Base-by-base conservation (phyloP, 768 basidiomycete species). In the Pisolithus orientalis region DNA sequence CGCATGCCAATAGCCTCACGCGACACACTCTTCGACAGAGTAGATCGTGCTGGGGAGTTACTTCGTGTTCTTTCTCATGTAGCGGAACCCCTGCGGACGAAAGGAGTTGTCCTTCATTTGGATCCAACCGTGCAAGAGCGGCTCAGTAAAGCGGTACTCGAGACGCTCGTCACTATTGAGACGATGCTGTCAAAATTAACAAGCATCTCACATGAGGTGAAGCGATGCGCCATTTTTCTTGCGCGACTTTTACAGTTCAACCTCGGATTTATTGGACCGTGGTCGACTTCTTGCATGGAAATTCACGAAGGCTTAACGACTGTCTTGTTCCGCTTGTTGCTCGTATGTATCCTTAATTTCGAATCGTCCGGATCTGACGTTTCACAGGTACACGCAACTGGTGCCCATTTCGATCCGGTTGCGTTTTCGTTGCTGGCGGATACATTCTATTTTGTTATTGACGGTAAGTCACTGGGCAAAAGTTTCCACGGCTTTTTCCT, bases 221-320 rank as follows among this genome's bases (percentile, higher is more conserved):
- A 75, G 1, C 71, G 78, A 42, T 69, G 71, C 11, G 66, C 80
- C 28, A 71, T 85, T 21, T 75, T 89, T 32, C 65, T 89, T 28
- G 76, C 80, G 2, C 81, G 88, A 2, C 68, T 90, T 14, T 58
- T 90, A 24, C 88, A 91, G 59, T 90, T 90, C 54, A 76, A 81
- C 61, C 71, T 90, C 7, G 82, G 85, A 24, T 85, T 89, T 59
- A 75, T 75, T 16, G 75, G 73, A 8, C 62, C 65, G 5, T 88
- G 85, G 84, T 80, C 79, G 3, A 54, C 71, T 3, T 72, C 68
- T 46, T 71, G 74, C 39, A 82, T 75, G 56, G 77, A 77, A 32
- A 60, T 72, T 17, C 72, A 78, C 32, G 71, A 70, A 17, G 63
- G 64, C 16, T 53, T 89, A 25, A 69, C 71, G 40, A 57, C 58